These are phyloP conservation scores for Schwanniomyces pseudopolymorphus DNA, from an alignment of 805 yeast species.

Conservation along the genomic window DNA sequence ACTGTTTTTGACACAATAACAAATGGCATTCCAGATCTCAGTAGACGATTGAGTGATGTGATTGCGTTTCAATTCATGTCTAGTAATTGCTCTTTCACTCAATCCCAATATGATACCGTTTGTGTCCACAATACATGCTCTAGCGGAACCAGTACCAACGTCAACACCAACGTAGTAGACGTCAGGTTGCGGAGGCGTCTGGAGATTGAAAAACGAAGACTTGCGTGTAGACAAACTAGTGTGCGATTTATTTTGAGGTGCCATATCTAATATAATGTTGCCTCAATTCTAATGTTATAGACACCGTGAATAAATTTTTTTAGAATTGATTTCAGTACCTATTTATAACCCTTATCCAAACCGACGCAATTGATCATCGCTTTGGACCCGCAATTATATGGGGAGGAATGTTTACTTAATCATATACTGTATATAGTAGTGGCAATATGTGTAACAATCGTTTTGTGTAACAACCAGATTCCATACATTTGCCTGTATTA, in stretches of 20 bases:
- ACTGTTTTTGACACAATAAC: constrained; percentile 76
- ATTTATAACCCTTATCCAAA: constrained; percentile 1
- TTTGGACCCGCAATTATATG: constrained; percentile 3
- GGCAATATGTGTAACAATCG: background rate
- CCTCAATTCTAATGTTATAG: background rate
- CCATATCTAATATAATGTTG: constrained; percentile 2
- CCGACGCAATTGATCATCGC: constrained; percentile 5
- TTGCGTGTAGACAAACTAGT: constrained; percentile 40
- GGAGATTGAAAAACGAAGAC: constrained; percentile 38
- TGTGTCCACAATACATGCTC: constrained; percentile 88
- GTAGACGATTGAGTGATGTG: constrained; percentile 83
- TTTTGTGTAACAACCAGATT: background rate
- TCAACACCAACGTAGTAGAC: constrained; percentile 77
- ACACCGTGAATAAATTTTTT: background rate
- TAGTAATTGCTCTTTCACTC: constrained; percentile 73
- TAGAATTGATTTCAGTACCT: background rate
- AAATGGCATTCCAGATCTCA: constrained; percentile 89
- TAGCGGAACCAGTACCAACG: constrained; percentile 97
- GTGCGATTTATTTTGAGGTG: constrained; percentile 29
- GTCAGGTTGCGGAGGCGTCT: constrained; percentile 43
- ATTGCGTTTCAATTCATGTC: constrained; percentile 72
- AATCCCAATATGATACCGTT: constrained; percentile 78
- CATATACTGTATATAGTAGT: constrained; percentile 1
- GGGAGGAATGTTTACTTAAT: background rate
- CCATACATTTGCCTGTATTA: background rate